Conservation (phyloP, 2,329 filamentous ascomycete species). For the Pseudogymnoascus sp. region DNA sequence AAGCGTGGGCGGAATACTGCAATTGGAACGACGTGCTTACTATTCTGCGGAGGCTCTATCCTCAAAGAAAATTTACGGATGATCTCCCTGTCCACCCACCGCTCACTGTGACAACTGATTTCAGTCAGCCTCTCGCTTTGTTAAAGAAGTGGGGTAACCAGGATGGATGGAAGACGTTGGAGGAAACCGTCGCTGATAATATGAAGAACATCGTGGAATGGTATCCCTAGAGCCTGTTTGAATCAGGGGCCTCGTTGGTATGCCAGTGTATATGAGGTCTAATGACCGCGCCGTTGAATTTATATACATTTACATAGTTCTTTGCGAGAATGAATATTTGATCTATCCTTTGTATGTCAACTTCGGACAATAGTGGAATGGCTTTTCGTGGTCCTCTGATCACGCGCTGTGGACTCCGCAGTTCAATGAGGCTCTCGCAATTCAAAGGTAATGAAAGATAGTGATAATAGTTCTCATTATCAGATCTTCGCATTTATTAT, state of each 20-base stretch:
- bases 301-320: background rate
- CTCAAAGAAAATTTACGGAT: slow-evolving; percentile 20
- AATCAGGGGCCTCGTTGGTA: background rate
- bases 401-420: background rate
- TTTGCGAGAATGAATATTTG: background rate
- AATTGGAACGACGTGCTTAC: slow-evolving; percentile 25
- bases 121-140: slow-evolving; percentile 16
- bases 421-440: background rate
- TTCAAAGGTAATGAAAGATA: background rate
- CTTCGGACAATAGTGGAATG: background rate
- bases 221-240: background rate
- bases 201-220: slow-evolving; percentile 8
- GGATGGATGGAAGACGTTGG: slow-evolving; percentile 19
- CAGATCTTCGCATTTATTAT: background rate
- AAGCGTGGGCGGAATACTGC: slow-evolving; percentile 22
- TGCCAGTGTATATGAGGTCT: background rate
- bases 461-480: background rate
- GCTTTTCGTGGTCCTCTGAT: background rate
- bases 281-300: background rate
- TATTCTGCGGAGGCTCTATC: slow-evolving; percentile 22
- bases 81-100: slow-evolving; percentile 18
- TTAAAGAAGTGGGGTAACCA: slow-evolving; percentile 18
- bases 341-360: background rate
- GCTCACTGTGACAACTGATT: slow-evolving; percentile 19
- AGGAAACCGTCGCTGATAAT: slow-evolving; percentile 11